These are phyloP conservation scores for Excoecaria agallocha DNA, from an alignment of 345 rosid species.

Conservation along the genomic window DNA sequence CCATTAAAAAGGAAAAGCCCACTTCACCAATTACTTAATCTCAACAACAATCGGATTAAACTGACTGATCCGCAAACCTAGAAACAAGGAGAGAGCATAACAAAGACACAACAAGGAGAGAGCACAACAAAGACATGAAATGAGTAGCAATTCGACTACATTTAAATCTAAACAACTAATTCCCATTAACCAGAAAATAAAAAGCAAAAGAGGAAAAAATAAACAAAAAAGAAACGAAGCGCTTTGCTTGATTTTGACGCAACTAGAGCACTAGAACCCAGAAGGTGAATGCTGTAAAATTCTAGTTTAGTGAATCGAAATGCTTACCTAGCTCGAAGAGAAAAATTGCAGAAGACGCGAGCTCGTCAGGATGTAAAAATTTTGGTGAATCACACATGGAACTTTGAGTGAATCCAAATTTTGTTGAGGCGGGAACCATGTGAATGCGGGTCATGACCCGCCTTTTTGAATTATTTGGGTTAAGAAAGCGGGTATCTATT, in stretches of 20 bases:
- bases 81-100: no score
- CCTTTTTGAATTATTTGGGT: conserved; percentile 25
- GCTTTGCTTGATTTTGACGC: not conserved
- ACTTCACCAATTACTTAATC: not conserved
- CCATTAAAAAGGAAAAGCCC: not conserved
- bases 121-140: not conserved
- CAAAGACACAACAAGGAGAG: not conserved
- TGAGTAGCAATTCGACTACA: not conserved
- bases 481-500: no score
- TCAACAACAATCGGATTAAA: not conserved
- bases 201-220: not conserved
- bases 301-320: no score
- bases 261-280: conserved; percentile 2
- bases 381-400: not conserved
- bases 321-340: conserved; percentile 6
- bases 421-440: conserved; percentile 45
- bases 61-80: no score
- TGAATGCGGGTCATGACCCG: conserved; percentile 34
- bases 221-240: not conserved
- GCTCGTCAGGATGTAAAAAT: not conserved
- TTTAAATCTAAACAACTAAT: not conserved
- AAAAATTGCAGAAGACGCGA: not conserved
- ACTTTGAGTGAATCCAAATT: not conserved
- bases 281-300: not conserved
- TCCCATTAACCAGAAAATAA: not conserved